Evolutionary conservation across 2,329 filamentous ascomycete species (phyloP), one percentile per base, ranked within the genome.

Genomic region (Aspergillus sergii): DNA sequence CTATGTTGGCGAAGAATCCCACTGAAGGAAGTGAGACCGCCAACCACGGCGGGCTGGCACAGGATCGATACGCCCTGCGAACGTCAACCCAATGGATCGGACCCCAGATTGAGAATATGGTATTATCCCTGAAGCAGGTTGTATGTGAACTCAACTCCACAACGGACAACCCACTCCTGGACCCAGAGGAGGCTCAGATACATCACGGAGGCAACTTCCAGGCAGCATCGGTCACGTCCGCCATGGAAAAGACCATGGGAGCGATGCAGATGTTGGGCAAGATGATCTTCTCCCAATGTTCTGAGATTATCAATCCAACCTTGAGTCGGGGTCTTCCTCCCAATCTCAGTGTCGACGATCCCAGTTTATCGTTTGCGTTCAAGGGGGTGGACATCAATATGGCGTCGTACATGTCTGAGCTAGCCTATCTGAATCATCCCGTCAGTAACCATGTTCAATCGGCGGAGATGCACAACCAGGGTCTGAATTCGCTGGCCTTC

Each of bases 171-270:
- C 88, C 86, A 0, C 74, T 91, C 9, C 79, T 90, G 14, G 83
- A 90, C 63, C 68, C 75, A 0, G 66, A 66, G 0, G 68, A 63
- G 9, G 74, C 70, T 19, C 71, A 78, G 11, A 76, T 89, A 21
- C 81, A 87, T 60, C 84, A 87, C 57, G 88, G 88, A 2, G 88
- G 86, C 34, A 91, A 91, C 72, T 91, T 91, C 72, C 88, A 91
- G 72, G 89, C 88, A 0, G 79, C 79, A 8, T 78, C 83, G 1
- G 76, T 91, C 21, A 90, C 89, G 0, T 87, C 87, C 0, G 86
- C 88, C 1, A 87, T 86, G 80, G 88, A 90, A 65, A 90, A 90
- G 75, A 78, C 79, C 0, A 80, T 83, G 4, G 71, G 75, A 2
- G 78, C 76, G 0, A 65, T 85, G 43, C 84, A 87, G 67, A 82